These are phyloP conservation scores for Eremothecium gossypii DNA, from an alignment of 1,139 yeast species.

Conservation along the genomic window DNA sequence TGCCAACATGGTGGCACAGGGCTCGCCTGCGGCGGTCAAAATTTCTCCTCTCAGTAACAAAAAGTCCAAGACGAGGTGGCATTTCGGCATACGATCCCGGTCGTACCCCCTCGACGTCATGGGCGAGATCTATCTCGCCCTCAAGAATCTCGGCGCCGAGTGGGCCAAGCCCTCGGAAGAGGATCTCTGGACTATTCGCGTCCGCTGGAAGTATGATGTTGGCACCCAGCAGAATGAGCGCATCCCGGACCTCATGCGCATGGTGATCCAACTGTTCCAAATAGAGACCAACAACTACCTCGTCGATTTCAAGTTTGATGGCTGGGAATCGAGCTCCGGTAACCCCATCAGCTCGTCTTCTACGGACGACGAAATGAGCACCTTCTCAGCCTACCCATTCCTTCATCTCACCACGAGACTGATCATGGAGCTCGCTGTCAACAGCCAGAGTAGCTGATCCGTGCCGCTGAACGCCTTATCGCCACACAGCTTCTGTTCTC, in stretches of 20 bases:
- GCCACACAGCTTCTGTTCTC: no score
- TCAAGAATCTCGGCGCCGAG: slow-evolving; percentile 90
- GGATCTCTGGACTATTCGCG: slow-evolving; percentile 93
- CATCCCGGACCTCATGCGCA: slow-evolving; percentile 79
- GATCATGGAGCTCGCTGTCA: slow-evolving; percentile 94
- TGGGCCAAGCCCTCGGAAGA: slow-evolving; percentile 93
- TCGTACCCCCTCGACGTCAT: slow-evolving; percentile 95
- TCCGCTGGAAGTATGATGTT: slow-evolving; percentile 73
- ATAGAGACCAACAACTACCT: slow-evolving; percentile 90
- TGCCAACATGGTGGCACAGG: slow-evolving; percentile 74
- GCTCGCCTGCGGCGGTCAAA: slow-evolving; percentile 41
- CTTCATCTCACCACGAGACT: slow-evolving; percentile 83
- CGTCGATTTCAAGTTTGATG: slow-evolving; percentile 96
- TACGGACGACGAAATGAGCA: slow-evolving; percentile 60
- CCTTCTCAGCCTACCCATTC: slow-evolving; percentile 91
- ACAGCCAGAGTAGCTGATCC: slow-evolving; percentile 41
- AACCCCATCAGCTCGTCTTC: slow-evolving; percentile 28
- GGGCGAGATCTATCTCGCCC: slow-evolving; percentile 96
- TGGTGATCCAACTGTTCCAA: slow-evolving; percentile 94
- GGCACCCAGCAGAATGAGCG: slow-evolving; percentile 27
- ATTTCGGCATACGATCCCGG: slow-evolving; percentile 92
- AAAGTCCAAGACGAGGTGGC: slow-evolving; percentile 95
- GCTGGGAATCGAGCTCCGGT: slow-evolving; percentile 60
- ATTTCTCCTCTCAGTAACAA: slow-evolving; percentile 70
- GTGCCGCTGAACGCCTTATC: no score